phyloP scores from a whole-genome alignment of 768 basidiomycete species.

The Dacryopinax primogenitus region DNA sequence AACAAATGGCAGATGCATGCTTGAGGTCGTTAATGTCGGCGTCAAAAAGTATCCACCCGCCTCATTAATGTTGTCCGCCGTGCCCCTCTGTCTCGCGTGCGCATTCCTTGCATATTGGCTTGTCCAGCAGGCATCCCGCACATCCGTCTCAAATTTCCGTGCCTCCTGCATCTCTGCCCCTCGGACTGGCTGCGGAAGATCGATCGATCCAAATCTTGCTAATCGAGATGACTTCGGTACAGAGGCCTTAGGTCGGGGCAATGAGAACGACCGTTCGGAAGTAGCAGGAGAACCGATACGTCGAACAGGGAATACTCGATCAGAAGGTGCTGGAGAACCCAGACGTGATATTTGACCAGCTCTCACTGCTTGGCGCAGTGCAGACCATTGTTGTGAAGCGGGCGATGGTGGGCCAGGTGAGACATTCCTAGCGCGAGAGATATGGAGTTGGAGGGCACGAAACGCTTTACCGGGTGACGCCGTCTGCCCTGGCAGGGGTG shows the following conservation, averaged over 20 bases:
- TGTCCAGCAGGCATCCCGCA: constrained; percentile 2
- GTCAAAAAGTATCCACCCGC: not conserved
- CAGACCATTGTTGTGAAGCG: not conserved
- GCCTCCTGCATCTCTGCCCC: constrained; percentile 1
- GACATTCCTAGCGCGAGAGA: not conserved
- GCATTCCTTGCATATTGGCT: not conserved
- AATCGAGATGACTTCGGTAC: not conserved
- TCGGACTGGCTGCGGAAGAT: not conserved
- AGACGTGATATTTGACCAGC: not conserved
- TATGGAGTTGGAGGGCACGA: not conserved
- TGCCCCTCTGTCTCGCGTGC: not conserved
- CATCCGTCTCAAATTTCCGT: constrained; percentile 2
- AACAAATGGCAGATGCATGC: not conserved
- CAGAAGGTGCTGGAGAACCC: not conserved
- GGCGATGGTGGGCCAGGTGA: not conserved
- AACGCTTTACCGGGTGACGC: not conserved
- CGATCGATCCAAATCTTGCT: not conserved
- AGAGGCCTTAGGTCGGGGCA: not conserved
- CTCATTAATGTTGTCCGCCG: not conserved
- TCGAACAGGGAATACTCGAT: not conserved
- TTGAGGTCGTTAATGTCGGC: not conserved
- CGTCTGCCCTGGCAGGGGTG: not conserved
- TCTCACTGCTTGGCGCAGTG: not conserved
- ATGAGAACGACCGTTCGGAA: not conserved
- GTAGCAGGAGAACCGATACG: constrained; percentile 1